Evolutionary conservation across 2,329 filamentous ascomycete species (phyloP).

Genomic region (Xylariaceae sp.): DNA sequence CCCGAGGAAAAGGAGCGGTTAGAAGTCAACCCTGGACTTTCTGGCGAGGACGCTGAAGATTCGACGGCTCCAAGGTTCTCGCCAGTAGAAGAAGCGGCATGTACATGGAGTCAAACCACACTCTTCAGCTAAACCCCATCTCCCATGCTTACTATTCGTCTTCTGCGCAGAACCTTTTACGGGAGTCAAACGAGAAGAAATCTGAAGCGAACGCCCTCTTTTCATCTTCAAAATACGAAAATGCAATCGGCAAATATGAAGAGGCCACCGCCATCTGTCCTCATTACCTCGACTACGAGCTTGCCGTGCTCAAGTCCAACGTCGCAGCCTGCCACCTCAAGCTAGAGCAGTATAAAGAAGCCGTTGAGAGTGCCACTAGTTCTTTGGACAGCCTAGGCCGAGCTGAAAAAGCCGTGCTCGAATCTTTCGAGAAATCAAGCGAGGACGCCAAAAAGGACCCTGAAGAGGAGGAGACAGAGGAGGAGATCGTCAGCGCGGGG

Average conservation of each 20-base stretch:
- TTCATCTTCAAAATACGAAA: slow-evolving; percentile 62
- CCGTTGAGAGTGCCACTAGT: slow-evolving; percentile 66
- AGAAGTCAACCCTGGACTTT: neutral
- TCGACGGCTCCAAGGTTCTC: slow-evolving; percentile 42
- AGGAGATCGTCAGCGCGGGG: slow-evolving; percentile 57
- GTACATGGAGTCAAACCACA: slow-evolving; percentile 24
- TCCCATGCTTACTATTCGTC: slow-evolving; percentile 2
- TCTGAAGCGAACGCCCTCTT: slow-evolving; percentile 77
- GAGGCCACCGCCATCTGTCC: slow-evolving; percentile 75
- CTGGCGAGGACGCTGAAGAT: slow-evolving; percentile 26
- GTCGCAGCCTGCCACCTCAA: slow-evolving; percentile 86
- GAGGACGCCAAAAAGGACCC: slow-evolving; percentile 46
- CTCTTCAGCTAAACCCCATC: neutral
- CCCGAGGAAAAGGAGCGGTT: slow-evolving; percentile 13
- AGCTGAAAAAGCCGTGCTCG: slow-evolving; percentile 41
- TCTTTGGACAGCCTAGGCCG: slow-evolving; percentile 70
- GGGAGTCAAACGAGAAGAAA: slow-evolving; percentile 70
- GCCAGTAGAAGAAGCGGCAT: slow-evolving; percentile 55
- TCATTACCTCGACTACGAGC: slow-evolving; percentile 79
- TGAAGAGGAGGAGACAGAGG: slow-evolving; percentile 45
- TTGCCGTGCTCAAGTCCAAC: slow-evolving; percentile 83
- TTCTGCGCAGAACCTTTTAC: slow-evolving; percentile 56
- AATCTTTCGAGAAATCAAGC: slow-evolving; percentile 32
- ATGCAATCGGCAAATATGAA: slow-evolving; percentile 79
- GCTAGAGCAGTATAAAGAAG: slow-evolving; percentile 78